Base-by-base conservation (phyloP, 257 asterid genomes). In the Pogostemon cablin region DNA sequence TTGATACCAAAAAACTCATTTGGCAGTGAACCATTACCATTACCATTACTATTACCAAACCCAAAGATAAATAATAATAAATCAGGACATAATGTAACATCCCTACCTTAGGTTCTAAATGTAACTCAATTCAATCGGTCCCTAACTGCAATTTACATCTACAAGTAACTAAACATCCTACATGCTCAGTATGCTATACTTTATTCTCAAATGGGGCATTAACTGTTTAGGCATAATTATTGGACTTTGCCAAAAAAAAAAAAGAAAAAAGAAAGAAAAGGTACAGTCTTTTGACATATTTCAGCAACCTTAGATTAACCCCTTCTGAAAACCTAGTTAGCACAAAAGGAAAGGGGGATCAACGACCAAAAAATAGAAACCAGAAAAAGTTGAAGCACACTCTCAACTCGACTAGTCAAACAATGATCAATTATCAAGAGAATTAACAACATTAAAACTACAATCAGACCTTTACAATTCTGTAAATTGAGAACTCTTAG, bases 391-490 rank as follows among this genome's bases (percentile, higher is more conserved):
- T 41, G 48, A 35, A 50, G 73, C 61, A 56, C 53, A 57, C 32
- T 48, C 56, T 70, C 65, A 47, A 62, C 54, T 50, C 42, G 12
- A 69, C 68, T 8, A 70, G 39, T 63, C 62, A 47, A 4, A 7
- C 32, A 4, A 56, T 2, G 7, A 52, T n/a, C 2, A 61, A 35
- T 46, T 10, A 48, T 17, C 12, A 9, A 5, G 49, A 44, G 9
- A 52, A 34, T 6, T 3, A n/a, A 40, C 4, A 56, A 20, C 8
- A 41, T 72, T 0, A 7, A 7, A 5, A 6, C 0, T 3, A 12
- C 39, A 0, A 11, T 7, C 20, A 1, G 61, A 90, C 98, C 93
- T 90, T 90, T 93, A 78, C 98, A 93, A 48, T 90, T 78, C 40
- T 84, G 87, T 3, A 93, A 79, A 65, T 72, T 74, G 69, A 93